phyloP scores from a whole-genome alignment of 2,329 filamentous ascomycete genomes.

The Tolypocladium amazonense region DNA sequence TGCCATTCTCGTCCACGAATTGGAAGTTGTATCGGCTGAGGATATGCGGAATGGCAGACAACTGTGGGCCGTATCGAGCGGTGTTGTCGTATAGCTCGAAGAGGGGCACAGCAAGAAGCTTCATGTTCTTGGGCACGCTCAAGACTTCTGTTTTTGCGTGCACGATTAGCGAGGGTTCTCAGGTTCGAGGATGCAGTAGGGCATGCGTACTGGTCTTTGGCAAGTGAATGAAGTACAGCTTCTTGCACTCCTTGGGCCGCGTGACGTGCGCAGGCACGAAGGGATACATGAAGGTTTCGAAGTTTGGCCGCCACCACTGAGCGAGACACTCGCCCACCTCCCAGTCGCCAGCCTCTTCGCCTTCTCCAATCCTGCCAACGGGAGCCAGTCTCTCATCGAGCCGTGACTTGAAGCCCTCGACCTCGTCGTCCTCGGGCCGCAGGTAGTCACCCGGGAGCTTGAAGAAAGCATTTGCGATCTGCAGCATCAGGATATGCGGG shows the following conservation, averaged over 20 bases:
- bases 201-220: constrained; percentile 68
- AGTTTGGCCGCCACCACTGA: constrained; percentile 98
- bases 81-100: constrained; percentile 99
- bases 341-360: constrained; percentile 80
- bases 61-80: constrained; percentile 84
- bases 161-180: neutral
- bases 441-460: constrained; percentile 97
- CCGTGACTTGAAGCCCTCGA: constrained; percentile 86
- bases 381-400: constrained; percentile 91
- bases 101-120: constrained; percentile 87
- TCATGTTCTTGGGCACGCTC: constrained; percentile 99
- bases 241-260: constrained; percentile 97
- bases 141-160: constrained; percentile 58
- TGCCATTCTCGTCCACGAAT: constrained; percentile 86
- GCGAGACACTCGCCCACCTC: constrained; percentile 88
- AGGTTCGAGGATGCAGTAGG: neutral
- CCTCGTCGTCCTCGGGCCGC: constrained; percentile 77
- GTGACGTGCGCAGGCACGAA: constrained; percentile 96
- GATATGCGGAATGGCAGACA: constrained; percentile 91
- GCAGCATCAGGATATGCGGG: constrained; percentile 95
- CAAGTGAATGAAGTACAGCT: constrained; percentile 93
- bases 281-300: constrained; percentile 99
- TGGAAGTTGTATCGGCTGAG: constrained; percentile 96
- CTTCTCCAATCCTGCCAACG: constrained; percentile 76
- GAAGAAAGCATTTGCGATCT: constrained; percentile 99